These are phyloP conservation scores for Stromatinia cepivora DNA, from an alignment of 2,329 filamentous ascomycete genomes.

Conservation along the genomic window DNA sequence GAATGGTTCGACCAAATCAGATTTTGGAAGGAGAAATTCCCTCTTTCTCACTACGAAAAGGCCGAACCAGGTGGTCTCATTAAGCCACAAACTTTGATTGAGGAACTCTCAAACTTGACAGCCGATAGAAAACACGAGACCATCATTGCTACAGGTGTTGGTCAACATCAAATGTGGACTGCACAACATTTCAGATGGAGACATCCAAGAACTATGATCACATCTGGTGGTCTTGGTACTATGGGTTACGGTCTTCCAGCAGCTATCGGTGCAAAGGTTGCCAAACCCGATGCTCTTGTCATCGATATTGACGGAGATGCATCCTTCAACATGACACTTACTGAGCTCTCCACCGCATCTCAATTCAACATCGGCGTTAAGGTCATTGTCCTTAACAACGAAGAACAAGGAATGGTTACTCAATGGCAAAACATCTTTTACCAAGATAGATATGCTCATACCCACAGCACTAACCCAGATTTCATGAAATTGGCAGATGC, in stretches of 20 bases:
- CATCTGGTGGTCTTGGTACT: constrained; percentile 89
- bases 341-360: constrained; percentile 86
- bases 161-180: constrained; percentile 98
- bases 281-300: constrained; percentile 60
- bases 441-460: constrained; percentile 88
- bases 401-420: constrained; percentile 98
- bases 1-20: constrained; percentile 91
- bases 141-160: constrained; percentile 90
- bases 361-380: constrained; percentile 98
- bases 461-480: constrained; percentile 92
- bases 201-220: constrained; percentile 89
- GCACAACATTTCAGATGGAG: constrained; percentile 97
- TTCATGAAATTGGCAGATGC: constrained; percentile 91
- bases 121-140: constrained; percentile 77
- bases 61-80: constrained; percentile 75
- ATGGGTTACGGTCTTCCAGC: constrained; percentile 96
- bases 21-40: constrained; percentile 89
- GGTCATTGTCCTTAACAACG: constrained; percentile 92
- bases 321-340: constrained; percentile 99
- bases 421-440: constrained; percentile 99
- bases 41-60: constrained; percentile 77
- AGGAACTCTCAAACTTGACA: constrained; percentile 84
- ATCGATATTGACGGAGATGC: constrained; percentile 97
- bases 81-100: constrained; percentile 92
- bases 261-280: constrained; percentile 93